These are phyloP conservation scores for Nicotiana attenuata DNA, from an alignment of 257 asterid species.

Conservation along the genomic window DNA sequence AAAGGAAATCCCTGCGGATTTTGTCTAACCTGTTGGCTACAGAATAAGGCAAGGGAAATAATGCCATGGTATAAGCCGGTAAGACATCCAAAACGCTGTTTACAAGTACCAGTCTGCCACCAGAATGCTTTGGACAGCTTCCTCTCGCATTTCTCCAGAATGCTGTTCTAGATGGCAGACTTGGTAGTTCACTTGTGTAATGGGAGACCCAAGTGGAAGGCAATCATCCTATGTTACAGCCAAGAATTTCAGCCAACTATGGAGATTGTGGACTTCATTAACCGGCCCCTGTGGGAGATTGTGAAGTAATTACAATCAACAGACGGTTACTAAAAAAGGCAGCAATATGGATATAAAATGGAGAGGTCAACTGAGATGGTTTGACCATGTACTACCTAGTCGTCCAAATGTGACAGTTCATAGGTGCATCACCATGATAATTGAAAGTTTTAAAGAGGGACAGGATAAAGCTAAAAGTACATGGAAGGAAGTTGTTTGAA, in stretches of 20 bases:
- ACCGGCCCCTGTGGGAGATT: neutral
- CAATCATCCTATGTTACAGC: neutral
- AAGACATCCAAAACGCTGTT: neutral
- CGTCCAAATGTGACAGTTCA: neutral
- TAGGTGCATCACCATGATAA: neutral
- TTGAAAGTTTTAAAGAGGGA: neutral
- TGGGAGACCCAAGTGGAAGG: neutral
- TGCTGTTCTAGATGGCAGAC: neutral
- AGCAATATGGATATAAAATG: neutral
- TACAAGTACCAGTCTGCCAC: neutral
- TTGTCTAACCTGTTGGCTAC: neutral
- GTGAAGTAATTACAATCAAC: neutral
- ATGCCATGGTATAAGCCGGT: neutral
- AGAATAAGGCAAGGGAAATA: neutral
- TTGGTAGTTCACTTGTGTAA: neutral
- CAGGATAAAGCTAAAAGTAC: neutral
- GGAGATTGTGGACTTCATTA: neutral
- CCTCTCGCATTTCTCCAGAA: neutral
- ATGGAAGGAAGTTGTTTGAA: neutral
- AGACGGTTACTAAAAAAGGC: neutral
- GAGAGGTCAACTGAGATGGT: neutral
- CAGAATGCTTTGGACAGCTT: neutral
- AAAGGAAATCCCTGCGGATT: neutral
- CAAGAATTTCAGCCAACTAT: neutral
- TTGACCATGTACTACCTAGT: neutral